Evolutionary conservation across 176 grass and related monocot genomes (phyloP), one percentile per base, ranked within the genome.

Genomic region (Oryza punctata): DNA sequence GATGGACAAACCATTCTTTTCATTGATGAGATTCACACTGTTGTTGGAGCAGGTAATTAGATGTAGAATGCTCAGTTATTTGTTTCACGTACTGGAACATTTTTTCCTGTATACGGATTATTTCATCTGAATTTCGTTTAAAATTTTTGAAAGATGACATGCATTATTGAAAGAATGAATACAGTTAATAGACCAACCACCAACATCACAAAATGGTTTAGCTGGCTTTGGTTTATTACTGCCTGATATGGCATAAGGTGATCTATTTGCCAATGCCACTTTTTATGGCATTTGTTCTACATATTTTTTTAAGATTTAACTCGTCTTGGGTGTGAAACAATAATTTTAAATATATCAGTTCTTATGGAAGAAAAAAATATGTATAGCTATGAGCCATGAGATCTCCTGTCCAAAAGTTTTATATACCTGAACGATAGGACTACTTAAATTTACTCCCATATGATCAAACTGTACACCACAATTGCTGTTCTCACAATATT

Each of bases 21-120:
- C 75, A 98, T 98, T 65, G 96, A 98, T 75, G 96, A 98, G 81
- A 98, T 98, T 65, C 96, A 98, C 88, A 98, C 96, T 68, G 96
- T 98, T 67, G 96, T 98, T 33, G 96, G 96, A 70, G 96, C 96
- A 96, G 96, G 96, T 98, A 93, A 45, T 26, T 60, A 65, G 13
- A 61, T 80, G 70, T 61, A 65, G 41, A 41, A 82, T 80, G 30
- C 43, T 45, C 35, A 25, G 6, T 63, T 84, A 25, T 71, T 84
- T 50, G 19, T 15, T 79, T 49, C 23, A 29, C 21, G 75, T 49
- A 60, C 5, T 21, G 43, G 43, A 69, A 82, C 5, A 5, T 85
- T 38, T 70, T 70, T 74, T 52, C 10, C 6, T 32, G n/a, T 67
- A 25, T 3, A 3, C 0, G 18, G 37, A 19, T 25, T 81, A 25